Conservation (phyloP, 768 basidiomycete species). For the Mycena haematopus region DNA sequence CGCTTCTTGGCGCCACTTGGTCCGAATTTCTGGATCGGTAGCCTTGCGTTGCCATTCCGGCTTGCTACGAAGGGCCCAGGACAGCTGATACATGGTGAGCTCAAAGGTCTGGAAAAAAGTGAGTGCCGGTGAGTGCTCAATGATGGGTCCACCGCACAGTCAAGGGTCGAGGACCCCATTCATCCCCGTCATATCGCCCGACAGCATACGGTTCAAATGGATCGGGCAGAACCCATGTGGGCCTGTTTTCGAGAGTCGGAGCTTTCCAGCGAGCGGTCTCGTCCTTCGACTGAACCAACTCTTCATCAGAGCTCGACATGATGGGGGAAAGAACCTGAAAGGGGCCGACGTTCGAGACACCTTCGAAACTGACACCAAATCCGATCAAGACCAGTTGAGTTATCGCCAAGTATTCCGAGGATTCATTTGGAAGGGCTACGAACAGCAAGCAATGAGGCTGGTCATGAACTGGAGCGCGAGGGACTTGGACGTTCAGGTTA, state of each 20-base stretch:
- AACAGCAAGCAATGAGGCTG: no score
- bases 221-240: conserved; percentile 11
- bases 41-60: conserved; percentile 17
- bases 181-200: background rate
- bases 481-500: no score
- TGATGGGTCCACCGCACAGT: conserved; percentile 9
- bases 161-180: conserved; percentile 13
- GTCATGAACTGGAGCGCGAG: no score
- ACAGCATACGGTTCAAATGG: background rate
- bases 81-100: conserved; percentile 11
- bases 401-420: no score
- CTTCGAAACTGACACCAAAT: background rate
- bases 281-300: background rate
- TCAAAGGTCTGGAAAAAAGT: conserved; percentile 26
- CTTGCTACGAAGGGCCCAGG: conserved; percentile 24
- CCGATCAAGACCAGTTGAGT: background rate
- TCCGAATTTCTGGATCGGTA: conserved; percentile 14
- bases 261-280: background rate
- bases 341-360: background rate
- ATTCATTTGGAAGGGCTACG: no score
- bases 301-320: background rate
- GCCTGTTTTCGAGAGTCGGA: background rate
- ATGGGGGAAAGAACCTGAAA: background rate
- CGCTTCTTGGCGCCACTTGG: conserved; percentile 22
- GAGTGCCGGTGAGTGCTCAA: no score